Base-by-base conservation (phyloP, 2,329 filamentous ascomycete species). In the Graphilbum fragrans region DNA sequence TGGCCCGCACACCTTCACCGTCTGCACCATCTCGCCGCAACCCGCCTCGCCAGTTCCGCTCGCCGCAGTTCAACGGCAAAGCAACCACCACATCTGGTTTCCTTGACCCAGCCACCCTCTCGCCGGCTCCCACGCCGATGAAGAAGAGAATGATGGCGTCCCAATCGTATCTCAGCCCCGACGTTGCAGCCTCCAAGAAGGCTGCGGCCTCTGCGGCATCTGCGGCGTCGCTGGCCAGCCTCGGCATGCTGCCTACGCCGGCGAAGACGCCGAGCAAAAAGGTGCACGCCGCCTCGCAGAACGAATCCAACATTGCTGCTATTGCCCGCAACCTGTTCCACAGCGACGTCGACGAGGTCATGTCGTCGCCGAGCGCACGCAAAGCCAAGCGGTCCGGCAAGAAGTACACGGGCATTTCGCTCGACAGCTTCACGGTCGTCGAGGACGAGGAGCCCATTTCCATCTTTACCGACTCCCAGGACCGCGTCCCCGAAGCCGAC, bases 381-480 rank as follows among this genome's bases (percentile, higher is more conserved):
- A 80, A 77, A 60, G 64, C 37, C 4, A 38, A 64, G 49, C 69
- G 69, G 50, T n/a, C n/a, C n/a, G 55, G 64, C 37, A 76, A 74
- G 60, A 75, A 74, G 57, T 72, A 75, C 55, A 66, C 62, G 5
- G 68, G 70, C 39, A 59, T 70, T 35, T 63, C 67, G 11, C 53
- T 79, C 48, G 70, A 73, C 47, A 79, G 74, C 58, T 79, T 81
- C 54, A 63, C 60, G 20, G 69, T 60, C 8, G 71, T 77, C 39
- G 69, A 72, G n/a, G 61, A 68, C 8, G 69, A 75, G 34, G 64
- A 69, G 34, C 58, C 67, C n/a, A 83, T 88, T 50, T 59, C 73
- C 48, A 85, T 90, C 53, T 90, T 78, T 55, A 87, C 81, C 33
- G 84, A 92, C 57, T 77, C 83, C 1, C 80, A 86, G 48, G 87